Evolutionary conservation across 352 stramenopile species (phyloP).

Genomic region (Phytophthora cactorum): DNA sequence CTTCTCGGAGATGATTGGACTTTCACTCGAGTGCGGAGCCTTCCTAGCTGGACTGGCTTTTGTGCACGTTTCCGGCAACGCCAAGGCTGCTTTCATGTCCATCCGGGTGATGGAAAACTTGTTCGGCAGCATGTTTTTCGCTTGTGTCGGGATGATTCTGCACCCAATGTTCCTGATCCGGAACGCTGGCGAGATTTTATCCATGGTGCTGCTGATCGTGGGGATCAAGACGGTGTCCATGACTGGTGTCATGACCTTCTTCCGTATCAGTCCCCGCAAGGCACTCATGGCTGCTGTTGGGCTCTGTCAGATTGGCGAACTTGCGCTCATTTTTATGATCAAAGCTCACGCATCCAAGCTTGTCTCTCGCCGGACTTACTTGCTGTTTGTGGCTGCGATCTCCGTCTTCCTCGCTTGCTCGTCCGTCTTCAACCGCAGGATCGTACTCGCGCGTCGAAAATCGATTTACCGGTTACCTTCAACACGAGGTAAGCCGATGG

Average conservation of each 20-base stretch:
- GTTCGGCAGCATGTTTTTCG: constrained; percentile 91
- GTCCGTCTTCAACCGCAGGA: constrained; percentile 76
- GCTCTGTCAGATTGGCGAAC: constrained; percentile 85
- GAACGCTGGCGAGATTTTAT: constrained; percentile 82
- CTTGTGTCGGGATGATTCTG: constrained; percentile 88
- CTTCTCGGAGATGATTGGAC: constrained; percentile 80
- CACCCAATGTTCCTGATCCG: constrained; percentile 82
- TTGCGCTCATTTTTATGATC: constrained; percentile 92
- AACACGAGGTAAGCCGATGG: constrained; percentile 27
- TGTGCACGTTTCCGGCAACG: constrained; percentile 67
- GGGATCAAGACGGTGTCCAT: constrained; percentile 81
- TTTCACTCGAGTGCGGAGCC: constrained; percentile 85
- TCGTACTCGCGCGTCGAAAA: constrained; percentile 69
- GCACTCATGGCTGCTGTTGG: constrained; percentile 76
- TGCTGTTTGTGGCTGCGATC: constrained; percentile 84
- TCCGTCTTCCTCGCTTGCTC: constrained; percentile 85
- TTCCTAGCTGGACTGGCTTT: constrained; percentile 87
- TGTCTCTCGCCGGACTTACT: constrained; percentile 80
- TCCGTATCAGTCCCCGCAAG: constrained; percentile 74
- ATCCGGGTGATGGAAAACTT: constrained; percentile 90
- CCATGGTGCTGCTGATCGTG: constrained; percentile 83
- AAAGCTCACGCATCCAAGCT: constrained; percentile 86
- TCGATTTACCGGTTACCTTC: constrained; percentile 64
- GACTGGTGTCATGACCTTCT: constrained; percentile 83
- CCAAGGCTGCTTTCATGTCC: constrained; percentile 77